Base-by-base conservation (phyloP, 768 basidiomycete species). In the Suillus lakei region DNA sequence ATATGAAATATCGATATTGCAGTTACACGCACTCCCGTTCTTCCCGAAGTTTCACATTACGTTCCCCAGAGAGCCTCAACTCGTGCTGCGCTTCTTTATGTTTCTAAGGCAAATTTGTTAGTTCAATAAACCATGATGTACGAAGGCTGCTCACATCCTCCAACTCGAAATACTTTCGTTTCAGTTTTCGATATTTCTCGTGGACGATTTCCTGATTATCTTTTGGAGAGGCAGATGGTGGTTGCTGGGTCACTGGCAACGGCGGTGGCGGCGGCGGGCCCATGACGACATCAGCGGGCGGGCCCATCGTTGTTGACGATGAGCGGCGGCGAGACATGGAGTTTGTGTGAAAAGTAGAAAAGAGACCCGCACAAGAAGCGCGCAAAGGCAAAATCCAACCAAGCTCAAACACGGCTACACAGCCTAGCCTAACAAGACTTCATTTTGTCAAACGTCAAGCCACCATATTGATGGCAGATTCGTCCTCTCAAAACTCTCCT, bases 151-250 rank as follows among this genome's bases (percentile, higher is more conserved):
- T 70, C 62, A 91, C 91, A 85, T 91, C 87, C 70, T 91, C 88
- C 48, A 91, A 83, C 62, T 90, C 88, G 68, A 84, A 84, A 73
- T 85, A 89, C 46, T 86, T 85, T 50, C 87, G 78, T 73, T 92
- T 92, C 61, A 91, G 80, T 68, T 82, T 85, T 66, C 78, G 80
- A 75, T 90, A 89, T 76, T 90, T 91, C 78, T 90, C 89, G 55
- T 28, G 15, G 15, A 71, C 70, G 67, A 83, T 73, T 59, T 88
- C 88, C 60, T 81, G 82, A 60, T 65, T 70, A 64, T 85, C 83
- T 61, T 79, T 82, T 21, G 54, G 6, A 18, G 73, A 61, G 36
- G 73, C 77, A 12, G 77, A 74, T 26, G 72, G 55, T 2, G 71
- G 60, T 21, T 74, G 71, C 34, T 72, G 77, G 15, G 74, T 54